Evolutionary conservation across 257 asterid genomes (phyloP).

Genomic region (Osmanthus fragrans): DNA sequence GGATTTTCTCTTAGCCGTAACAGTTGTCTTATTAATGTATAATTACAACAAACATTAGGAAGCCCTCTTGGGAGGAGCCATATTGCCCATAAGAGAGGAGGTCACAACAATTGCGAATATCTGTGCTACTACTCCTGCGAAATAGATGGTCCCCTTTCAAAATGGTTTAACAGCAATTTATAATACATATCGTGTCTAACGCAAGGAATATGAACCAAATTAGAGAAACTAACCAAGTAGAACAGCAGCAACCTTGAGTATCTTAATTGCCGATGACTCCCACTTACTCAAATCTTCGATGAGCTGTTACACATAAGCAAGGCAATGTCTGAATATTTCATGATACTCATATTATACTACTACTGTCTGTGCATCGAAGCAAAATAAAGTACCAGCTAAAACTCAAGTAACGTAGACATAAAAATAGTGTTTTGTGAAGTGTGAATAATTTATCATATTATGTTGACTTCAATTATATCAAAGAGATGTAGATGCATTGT

Average conservation of each 20-base stretch:
- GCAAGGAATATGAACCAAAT: background rate
- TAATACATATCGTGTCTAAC: background rate
- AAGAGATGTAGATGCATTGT: background rate
- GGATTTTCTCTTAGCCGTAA: background rate
- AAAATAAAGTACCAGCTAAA: background rate
- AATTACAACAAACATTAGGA: slow-evolving; percentile 33
- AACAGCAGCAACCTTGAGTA: slow-evolving; percentile 38
- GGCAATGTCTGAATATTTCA: background rate
- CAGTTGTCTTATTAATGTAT: background rate
- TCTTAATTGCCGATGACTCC: slow-evolving; percentile 44
- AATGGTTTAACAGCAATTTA: background rate
- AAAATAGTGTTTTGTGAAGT: background rate
- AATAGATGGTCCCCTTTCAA: background rate
- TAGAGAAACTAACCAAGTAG: slow-evolving; percentile 51
- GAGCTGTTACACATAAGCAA: slow-evolving; percentile 35
- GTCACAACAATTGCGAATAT: slow-evolving; percentile 37
- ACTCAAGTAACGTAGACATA: background rate
- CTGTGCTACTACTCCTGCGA: slow-evolving; percentile 59
- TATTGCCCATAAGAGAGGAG: slow-evolving; percentile 57
- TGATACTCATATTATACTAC: background rate
- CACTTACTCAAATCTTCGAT: slow-evolving; percentile 48
- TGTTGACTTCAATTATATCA: background rate
- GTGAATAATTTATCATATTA: background rate
- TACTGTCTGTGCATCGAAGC: background rate
- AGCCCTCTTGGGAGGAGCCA: slow-evolving; percentile 91